phyloP scores from a whole-genome alignment of 345 rosid species.

The Ailanthus altissimus region DNA sequence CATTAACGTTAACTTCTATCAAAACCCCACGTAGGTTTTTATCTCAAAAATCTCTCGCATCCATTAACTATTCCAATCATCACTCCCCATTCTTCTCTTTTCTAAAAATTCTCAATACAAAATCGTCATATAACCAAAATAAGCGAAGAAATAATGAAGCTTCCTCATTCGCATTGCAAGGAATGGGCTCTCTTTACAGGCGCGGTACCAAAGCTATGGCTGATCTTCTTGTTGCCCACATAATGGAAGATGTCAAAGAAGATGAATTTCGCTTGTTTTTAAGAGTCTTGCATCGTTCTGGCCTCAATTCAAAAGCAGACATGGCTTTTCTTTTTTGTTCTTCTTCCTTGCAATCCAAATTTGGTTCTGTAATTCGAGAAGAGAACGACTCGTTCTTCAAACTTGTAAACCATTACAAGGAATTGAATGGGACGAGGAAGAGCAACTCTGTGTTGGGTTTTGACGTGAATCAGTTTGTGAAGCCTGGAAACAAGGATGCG shows the following conservation, averaged over 20 bases:
- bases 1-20: background rate
- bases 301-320: conserved; percentile 68
- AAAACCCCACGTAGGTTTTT: background rate
- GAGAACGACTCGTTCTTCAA: conserved; percentile 70
- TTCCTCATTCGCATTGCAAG: conserved; percentile 51
- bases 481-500: conserved; percentile 39
- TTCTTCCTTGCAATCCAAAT: conserved; percentile 30
- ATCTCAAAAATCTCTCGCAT: background rate
- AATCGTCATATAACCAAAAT: background rate
- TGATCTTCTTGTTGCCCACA: conserved; percentile 66
- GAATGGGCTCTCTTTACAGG: conserved; percentile 61
- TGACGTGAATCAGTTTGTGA: conserved; percentile 46
- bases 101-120: conserved; percentile 11
- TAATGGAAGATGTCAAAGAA: conserved; percentile 49
- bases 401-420: conserved; percentile 42
- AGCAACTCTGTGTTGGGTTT: conserved; percentile 41
- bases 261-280: conserved; percentile 64
- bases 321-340: conserved; percentile 51
- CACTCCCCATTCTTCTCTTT: background rate
- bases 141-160: background rate
- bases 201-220: conserved; percentile 60
- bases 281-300: conserved; percentile 63
- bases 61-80: background rate
- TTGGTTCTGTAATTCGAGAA: conserved; percentile 44
- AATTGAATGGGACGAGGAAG: conserved; percentile 29